A percentile compares a stretch with the other conserved stretches of the same genome.
Conservation (phyloP, 2,329 filamentous ascomycete genomes). For the Ceratocystis huliohia region DNA sequence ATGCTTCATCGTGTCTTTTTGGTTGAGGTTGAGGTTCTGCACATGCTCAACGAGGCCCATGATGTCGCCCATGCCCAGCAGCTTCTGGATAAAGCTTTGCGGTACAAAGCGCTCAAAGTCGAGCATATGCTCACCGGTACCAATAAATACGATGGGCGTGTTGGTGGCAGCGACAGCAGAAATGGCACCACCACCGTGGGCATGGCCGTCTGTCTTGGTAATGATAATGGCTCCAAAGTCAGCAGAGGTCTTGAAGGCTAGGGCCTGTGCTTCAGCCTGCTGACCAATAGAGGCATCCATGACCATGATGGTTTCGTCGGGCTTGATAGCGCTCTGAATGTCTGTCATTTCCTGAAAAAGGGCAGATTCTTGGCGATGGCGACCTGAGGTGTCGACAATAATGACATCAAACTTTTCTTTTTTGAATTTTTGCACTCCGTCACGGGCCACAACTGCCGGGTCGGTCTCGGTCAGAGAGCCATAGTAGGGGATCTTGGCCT, state of each 20-base stretch:
- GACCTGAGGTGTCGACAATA: slow-evolving; percentile 92
- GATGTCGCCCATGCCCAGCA: slow-evolving; percentile 96
- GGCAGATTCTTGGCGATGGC: slow-evolving; percentile 88
- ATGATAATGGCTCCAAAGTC: slow-evolving; percentile 98
- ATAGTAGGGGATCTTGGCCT: slow-evolving; percentile 98
- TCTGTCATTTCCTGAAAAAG: slow-evolving; percentile 97
- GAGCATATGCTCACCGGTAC: slow-evolving; percentile 93
- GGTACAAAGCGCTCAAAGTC: slow-evolving; percentile 89
- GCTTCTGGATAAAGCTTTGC: slow-evolving; percentile 82
- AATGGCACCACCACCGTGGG: slow-evolving; percentile 90
- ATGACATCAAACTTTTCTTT: slow-evolving; percentile 98
- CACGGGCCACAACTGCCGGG: slow-evolving; percentile 80
- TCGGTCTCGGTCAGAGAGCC: slow-evolving; percentile 94
- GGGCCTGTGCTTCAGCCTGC: slow-evolving; percentile 82
- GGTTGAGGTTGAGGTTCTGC: slow-evolving; percentile 85
- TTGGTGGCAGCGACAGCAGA: slow-evolving; percentile 93
- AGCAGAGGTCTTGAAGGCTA: slow-evolving; percentile 93
- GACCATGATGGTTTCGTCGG: slow-evolving; percentile 97
- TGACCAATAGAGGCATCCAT: slow-evolving; percentile 94
- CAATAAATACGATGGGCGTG: slow-evolving; percentile 94
- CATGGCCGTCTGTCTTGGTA: slow-evolving; percentile 94
- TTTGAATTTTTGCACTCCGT: slow-evolving; percentile 97
- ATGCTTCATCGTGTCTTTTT: slow-evolving; percentile 99
- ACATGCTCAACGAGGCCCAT: slow-evolving; percentile 91
- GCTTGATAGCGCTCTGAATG: slow-evolving; percentile 73